A percentile compares a stretch with the other conserved stretches of the same genome.
These are phyloP conservation scores for Penicillium atrosanguineum DNA, from an alignment of 495 filamentous ascomycete genomes.

Conservation along the genomic window DNA sequence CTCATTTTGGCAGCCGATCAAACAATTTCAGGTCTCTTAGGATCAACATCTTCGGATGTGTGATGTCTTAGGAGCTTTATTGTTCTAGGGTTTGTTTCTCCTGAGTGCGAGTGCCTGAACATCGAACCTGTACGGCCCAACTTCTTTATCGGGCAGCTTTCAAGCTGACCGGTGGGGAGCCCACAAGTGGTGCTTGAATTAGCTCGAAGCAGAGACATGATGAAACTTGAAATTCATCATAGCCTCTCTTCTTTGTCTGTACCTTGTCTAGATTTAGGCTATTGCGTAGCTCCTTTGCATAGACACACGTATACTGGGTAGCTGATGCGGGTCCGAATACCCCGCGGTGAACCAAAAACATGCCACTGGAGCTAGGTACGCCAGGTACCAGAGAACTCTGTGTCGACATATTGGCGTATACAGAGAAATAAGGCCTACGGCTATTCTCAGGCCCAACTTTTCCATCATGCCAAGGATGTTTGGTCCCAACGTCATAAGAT, in stretches of 20 bases:
- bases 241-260: background rate
- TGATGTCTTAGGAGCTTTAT: too few species aligned
- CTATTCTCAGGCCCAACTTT: background rate
- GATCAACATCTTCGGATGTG: too few species aligned
- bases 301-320: background rate
- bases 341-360: background rate
- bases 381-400: background rate
- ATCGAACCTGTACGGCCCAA: too few species aligned
- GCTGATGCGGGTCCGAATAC: background rate
- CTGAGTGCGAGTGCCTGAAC: too few species aligned
- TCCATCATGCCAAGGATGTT: background rate
- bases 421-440: background rate
- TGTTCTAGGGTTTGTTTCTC: too few species aligned
- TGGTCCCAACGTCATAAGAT: slow-evolving; percentile 5
- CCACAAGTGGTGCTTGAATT: too few species aligned
- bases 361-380: background rate
- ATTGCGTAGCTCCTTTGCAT: background rate
- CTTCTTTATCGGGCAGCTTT: too few species aligned
- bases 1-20: too few species aligned
- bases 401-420: background rate
- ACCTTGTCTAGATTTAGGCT: background rate
- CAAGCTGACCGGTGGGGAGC: too few species aligned
- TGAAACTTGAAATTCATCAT: background rate
- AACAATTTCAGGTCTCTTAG: too few species aligned
- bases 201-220: too few species aligned